phyloP scores from a whole-genome alignment of 805 yeast species.

The Teunomyces tritomae region DNA sequence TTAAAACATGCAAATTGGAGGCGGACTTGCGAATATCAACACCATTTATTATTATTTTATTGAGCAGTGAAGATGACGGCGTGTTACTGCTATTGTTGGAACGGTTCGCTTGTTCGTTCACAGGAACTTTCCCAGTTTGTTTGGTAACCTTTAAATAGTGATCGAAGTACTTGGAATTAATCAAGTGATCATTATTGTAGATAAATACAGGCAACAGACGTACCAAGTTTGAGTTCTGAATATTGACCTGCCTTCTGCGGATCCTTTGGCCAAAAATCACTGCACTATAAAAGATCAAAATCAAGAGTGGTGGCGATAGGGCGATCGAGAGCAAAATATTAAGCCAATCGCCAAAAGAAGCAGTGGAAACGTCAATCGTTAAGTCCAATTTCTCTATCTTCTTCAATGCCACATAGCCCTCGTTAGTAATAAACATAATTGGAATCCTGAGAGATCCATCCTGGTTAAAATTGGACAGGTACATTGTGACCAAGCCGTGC shows the following conservation, averaged over 20 bases:
- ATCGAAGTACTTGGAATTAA: conserved; percentile 22
- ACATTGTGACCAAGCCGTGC: conserved; percentile 54
- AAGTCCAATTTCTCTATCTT: conserved; percentile 9
- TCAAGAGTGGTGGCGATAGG: conserved; percentile 41
- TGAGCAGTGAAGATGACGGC: conserved; percentile 5
- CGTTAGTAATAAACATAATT: conserved; percentile 49
- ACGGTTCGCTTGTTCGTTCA: neutral
- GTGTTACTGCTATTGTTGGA: conserved; percentile 12
- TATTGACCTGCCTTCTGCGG: conserved; percentile 24
- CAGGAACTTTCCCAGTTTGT: conserved; percentile 1
- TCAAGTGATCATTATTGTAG: conserved; percentile 34
- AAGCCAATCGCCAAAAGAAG: conserved; percentile 36
- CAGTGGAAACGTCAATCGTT: conserved; percentile 25
- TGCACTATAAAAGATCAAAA: conserved; percentile 30
- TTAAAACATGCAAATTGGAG: conserved; percentile 14
- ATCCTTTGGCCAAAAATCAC: conserved; percentile 29
- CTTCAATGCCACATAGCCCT: conserved; percentile 29
- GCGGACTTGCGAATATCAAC: conserved; percentile 20
- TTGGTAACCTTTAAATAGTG: conserved; percentile 30
- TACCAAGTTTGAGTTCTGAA: conserved; percentile 31
- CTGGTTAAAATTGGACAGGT: conserved; percentile 43
- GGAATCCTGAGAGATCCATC: conserved; percentile 42
- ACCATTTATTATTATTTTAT: conserved; percentile 15
- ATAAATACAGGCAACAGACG: conserved; percentile 37
- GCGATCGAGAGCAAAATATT: conserved; percentile 41